Evolutionary conservation across 805 yeast genomes (phyloP).

Genomic region (Kazachstania psychrophila): DNA sequence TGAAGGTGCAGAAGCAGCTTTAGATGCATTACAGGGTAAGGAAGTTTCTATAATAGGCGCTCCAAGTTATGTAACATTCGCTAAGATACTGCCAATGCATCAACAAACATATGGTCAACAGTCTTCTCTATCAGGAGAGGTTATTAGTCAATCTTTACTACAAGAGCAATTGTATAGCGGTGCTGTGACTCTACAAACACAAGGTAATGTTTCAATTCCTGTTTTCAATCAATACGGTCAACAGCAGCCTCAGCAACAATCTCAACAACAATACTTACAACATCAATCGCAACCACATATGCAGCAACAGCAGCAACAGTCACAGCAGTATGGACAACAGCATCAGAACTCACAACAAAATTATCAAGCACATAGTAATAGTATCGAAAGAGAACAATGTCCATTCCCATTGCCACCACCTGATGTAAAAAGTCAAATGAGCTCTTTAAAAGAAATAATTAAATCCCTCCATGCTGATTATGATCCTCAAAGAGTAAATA

Average conservation of each 20-base stretch:
- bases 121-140: slow-evolving; percentile 3
- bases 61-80: slow-evolving; percentile 73
- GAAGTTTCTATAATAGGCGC: slow-evolving; percentile 70
- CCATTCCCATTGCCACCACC: slow-evolving; percentile 32
- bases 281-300: slow-evolving; percentile 2
- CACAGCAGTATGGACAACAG: slow-evolving; percentile 8
- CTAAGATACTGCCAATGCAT: slow-evolving; percentile 47
- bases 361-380: slow-evolving; percentile 5
- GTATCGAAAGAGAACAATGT: slow-evolving; percentile 28
- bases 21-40: slow-evolving; percentile 67
- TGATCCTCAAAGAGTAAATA: slow-evolving; percentile 29
- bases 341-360: slow-evolving; percentile 8
- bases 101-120: slow-evolving; percentile 14
- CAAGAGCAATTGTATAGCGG: slow-evolving; percentile 30
- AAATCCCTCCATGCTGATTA: slow-evolving; percentile 17
- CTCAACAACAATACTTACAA: slow-evolving; percentile 1
- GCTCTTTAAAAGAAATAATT: slow-evolving; percentile 14
- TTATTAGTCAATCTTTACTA: slow-evolving; percentile 20
- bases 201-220: slow-evolving; percentile 27
- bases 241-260: slow-evolving; percentile 6
- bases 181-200: slow-evolving; percentile 26
- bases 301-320: slow-evolving; percentile 11
- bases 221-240: slow-evolving; percentile 22
- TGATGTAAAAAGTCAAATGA: slow-evolving; percentile 11
- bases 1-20: slow-evolving; percentile 72